Conservation (phyloP, 2,329 filamentous ascomycete genomes). For the Aspergillus latus region DNA sequence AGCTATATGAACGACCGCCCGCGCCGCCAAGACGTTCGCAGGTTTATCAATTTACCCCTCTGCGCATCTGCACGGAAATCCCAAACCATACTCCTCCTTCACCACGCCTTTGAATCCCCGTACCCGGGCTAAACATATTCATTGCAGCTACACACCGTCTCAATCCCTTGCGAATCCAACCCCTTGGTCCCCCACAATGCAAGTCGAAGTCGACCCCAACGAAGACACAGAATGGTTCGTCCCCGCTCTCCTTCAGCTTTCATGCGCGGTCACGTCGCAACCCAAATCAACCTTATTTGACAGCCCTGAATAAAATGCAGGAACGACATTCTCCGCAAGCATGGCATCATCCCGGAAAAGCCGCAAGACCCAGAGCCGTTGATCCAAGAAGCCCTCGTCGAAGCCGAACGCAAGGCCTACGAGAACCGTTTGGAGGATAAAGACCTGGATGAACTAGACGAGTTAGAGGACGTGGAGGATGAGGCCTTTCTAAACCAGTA, state of each 20-base stretch:
- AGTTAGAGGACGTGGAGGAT: constrained; percentile 93
- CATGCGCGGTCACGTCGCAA: background rate
- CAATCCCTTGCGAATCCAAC: background rate
- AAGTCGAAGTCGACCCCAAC: constrained; percentile 90
- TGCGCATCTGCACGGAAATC: constrained; percentile 2
- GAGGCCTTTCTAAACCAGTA: constrained; percentile 88
- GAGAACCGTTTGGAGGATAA: constrained; percentile 94
- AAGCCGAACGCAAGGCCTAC: constrained; percentile 79
- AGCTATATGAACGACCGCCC: constrained; percentile 28
- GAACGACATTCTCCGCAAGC: constrained; percentile 97
- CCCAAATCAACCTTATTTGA: constrained; percentile 13
- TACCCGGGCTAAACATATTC: background rate
- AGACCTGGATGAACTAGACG: constrained; percentile 88
- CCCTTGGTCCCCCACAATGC: constrained; percentile 39
- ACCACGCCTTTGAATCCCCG: background rate
- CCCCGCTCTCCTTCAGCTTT: background rate
- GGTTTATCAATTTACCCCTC: constrained; percentile 3
- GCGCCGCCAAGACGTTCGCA: background rate
- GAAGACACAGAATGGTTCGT: constrained; percentile 93
- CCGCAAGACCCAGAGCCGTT: constrained; percentile 91
- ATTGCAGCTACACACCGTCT: background rate
- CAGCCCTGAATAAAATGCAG: constrained; percentile 48
- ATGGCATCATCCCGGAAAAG: constrained; percentile 97
- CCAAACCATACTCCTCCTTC: background rate
- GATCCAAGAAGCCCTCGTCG: constrained; percentile 89